Evolutionary conservation across 169 alveolate species (phyloP).

Genomic region (Eimeria brunetti): DNA sequence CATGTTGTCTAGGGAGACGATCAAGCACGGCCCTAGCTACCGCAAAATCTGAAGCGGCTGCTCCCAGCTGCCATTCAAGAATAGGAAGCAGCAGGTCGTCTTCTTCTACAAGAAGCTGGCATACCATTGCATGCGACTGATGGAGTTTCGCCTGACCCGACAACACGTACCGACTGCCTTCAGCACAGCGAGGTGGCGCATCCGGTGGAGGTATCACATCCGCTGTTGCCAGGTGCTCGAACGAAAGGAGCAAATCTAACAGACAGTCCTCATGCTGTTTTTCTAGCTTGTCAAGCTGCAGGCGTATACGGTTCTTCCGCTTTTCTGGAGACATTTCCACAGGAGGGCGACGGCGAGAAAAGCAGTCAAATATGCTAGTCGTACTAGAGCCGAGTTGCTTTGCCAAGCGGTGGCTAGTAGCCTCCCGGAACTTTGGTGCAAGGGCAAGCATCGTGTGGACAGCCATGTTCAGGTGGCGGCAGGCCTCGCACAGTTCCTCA

Average conservation of each 20-base stretch:
- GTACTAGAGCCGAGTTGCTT: conserved; percentile 47
- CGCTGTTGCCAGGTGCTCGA: conserved; percentile 59
- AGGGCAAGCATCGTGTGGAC: conserved; percentile 70
- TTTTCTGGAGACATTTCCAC: conserved; percentile 52
- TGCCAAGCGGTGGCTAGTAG: conserved; percentile 30
- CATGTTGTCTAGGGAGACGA: conserved; percentile 47
- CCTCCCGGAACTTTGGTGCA: conserved; percentile 61
- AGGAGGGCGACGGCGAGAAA: conserved; percentile 47
- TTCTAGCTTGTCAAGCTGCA: conserved; percentile 63
- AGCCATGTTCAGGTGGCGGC: conserved; percentile 69
- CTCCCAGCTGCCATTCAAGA: conserved; percentile 70
- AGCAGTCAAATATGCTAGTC: conserved; percentile 60
- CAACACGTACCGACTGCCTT: conserved; percentile 65
- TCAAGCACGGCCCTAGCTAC: conserved; percentile 70
- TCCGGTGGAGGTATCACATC: conserved; percentile 66
- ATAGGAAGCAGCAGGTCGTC: conserved; percentile 65
- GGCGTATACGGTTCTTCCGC: conserved; percentile 61
- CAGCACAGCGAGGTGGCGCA: conserved; percentile 69
- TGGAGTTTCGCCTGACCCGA: conserved; percentile 70
- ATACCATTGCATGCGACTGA: conserved; percentile 69
- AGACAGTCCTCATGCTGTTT: conserved; percentile 65
- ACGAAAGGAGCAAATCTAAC: conserved; percentile 43
- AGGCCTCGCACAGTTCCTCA: conserved; percentile 64
- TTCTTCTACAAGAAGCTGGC: conserved; percentile 56
- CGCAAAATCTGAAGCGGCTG: conserved; percentile 67